Evolutionary conservation across 176 grass and related monocot genomes (phyloP).

Genomic region (Ensete glaucum): DNA sequence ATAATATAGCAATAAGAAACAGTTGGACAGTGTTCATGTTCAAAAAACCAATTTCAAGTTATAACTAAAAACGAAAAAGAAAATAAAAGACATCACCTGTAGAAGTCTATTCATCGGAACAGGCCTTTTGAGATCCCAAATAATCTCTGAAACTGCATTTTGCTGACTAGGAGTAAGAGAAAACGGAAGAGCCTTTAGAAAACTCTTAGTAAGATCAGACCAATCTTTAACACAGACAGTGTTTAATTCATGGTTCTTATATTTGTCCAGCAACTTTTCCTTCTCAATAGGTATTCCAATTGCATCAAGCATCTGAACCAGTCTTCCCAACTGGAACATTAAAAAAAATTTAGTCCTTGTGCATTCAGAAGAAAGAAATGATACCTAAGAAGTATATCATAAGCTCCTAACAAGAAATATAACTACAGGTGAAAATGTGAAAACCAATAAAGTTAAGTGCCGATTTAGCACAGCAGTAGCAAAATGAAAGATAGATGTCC

Average conservation of each 20-base stretch:
- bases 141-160: conserved; percentile 89
- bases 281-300: conserved; percentile 63
- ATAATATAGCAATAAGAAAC: too few species aligned
- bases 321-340: conserved; percentile 64
- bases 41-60: conserved; percentile 3
- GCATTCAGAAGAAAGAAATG: neutral
- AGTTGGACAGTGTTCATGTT: too few species aligned
- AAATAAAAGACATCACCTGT: conserved; percentile 48
- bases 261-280: conserved; percentile 67
- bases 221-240: conserved; percentile 42
- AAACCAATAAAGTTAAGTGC: too few species aligned
- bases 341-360: neutral
- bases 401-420: too few species aligned
- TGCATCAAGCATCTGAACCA: conserved; percentile 94
- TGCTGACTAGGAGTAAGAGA: conserved; percentile 74
- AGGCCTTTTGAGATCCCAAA: conserved; percentile 90
- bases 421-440: too few species aligned
- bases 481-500: too few species aligned
- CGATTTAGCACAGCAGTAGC: too few species aligned
- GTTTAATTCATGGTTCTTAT: conserved; percentile 64
- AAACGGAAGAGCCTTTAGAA: conserved; percentile 71
- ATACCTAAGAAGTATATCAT: neutral
- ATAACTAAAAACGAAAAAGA: conserved; percentile 24
- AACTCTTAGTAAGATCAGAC: conserved; percentile 57
- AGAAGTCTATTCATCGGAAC: conserved; percentile 94